Evolutionary conservation across 2,329 filamentous ascomycete species (phyloP).

Genomic region (Ophiostoma quercus): DNA sequence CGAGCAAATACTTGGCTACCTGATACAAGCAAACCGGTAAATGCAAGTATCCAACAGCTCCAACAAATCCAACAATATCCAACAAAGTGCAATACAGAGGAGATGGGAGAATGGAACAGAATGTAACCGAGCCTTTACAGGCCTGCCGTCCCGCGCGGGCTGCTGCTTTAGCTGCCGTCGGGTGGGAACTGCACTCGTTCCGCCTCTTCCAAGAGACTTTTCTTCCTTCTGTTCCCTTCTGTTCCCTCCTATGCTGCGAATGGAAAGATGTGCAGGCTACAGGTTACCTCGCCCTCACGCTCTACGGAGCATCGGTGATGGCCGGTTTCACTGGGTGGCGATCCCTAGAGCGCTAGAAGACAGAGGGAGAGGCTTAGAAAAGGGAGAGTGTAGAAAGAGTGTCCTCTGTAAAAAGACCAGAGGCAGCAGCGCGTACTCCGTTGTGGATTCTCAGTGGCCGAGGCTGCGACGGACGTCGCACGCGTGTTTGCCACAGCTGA

Average conservation of each 20-base stretch:
- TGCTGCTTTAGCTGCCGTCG: neutral
- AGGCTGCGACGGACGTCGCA: neutral
- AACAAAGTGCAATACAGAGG: neutral
- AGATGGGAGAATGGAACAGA: too few species aligned
- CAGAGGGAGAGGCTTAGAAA: neutral
- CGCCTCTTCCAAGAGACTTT: neutral
- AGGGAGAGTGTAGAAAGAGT: neutral
- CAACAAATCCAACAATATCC: neutral
- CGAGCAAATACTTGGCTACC: neutral
- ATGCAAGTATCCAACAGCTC: neutral
- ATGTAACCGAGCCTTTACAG: neutral
- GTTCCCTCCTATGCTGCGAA: neutral
- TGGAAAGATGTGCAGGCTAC: constrained; percentile 4
- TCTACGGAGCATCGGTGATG: constrained; percentile 6
- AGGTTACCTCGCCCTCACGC: neutral
- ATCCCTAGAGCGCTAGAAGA: constrained; percentile 1
- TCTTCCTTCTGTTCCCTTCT: neutral
- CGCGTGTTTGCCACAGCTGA: neutral
- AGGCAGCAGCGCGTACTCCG: neutral
- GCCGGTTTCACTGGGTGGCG: constrained; percentile 9
- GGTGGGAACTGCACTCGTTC: neutral
- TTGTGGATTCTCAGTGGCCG: neutral
- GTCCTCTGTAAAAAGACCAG: too few species aligned
- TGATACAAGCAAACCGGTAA: neutral
- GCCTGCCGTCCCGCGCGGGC: neutral